These are phyloP conservation scores for Naganishia albida DNA, from an alignment of 1,284 basidiomycete species.

Conservation along the genomic window DNA sequence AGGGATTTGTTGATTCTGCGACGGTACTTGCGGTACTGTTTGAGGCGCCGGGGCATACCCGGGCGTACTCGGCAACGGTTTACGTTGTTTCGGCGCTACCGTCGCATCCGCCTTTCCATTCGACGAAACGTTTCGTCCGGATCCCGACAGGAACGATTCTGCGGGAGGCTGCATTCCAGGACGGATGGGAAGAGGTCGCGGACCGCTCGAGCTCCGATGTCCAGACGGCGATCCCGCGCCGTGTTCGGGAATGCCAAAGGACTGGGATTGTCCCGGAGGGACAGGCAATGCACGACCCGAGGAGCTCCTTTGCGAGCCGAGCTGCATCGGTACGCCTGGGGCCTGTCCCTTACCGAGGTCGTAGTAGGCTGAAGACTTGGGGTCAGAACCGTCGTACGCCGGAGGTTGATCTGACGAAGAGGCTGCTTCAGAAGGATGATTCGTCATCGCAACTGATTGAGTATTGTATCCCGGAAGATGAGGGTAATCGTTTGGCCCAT, in stretches of 20 bases:
- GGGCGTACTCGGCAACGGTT: slow-evolving; percentile 11
- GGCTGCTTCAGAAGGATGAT: slow-evolving; percentile 1
- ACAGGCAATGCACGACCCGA: slow-evolving; percentile 18
- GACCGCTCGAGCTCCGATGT: background rate
- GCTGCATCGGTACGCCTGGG: background rate
- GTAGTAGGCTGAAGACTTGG: slow-evolving; percentile 7
- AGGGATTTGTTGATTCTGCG: slow-evolving; percentile 1
- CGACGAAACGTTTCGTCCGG: background rate
- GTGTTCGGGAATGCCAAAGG: background rate
- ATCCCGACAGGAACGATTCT: background rate
- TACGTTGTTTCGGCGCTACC: slow-evolving; percentile 3
- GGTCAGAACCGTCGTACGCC: slow-evolving; percentile 14
- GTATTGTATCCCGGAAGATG: slow-evolving; percentile 1
- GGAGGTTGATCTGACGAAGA: slow-evolving; percentile 20
- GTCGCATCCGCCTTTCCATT: background rate
- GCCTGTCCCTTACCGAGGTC: slow-evolving; percentile 1
- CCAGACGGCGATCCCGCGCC: background rate
- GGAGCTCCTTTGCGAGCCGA: slow-evolving; percentile 7
- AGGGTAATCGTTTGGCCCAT: background rate
- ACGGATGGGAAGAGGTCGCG: slow-evolving; percentile 15
- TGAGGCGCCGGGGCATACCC: background rate
- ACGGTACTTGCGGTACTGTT: background rate
- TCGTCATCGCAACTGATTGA: slow-evolving; percentile 18
- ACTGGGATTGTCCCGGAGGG: background rate
- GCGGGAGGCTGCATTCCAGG: background rate